These are phyloP conservation scores for Xylaria grammica DNA, from an alignment of 495 filamentous ascomycete species.

Conservation along the genomic window DNA sequence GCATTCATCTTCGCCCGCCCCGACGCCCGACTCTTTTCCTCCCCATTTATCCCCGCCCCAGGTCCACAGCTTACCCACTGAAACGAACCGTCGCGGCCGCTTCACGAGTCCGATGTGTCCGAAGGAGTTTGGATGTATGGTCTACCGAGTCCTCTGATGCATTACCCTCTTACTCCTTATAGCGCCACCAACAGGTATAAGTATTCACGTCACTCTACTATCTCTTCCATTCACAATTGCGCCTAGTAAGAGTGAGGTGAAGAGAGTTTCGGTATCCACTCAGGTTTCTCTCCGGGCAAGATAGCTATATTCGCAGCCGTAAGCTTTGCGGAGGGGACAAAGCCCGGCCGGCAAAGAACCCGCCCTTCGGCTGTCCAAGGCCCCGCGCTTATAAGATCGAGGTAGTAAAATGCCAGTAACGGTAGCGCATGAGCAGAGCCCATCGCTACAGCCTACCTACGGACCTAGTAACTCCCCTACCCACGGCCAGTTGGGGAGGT, in stretches of 20 bases:
- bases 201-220: no score
- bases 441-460: conserved; percentile 19
- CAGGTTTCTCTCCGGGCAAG: not conserved
- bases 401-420: conserved; percentile 5
- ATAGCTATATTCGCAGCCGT: no score
- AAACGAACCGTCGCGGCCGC: conserved; percentile 12
- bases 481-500: not conserved
- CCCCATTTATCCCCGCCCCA: conserved; percentile 6
- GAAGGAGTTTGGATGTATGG: not conserved
- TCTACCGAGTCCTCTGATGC: no score
- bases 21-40: conserved; percentile 2
- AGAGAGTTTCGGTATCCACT: not conserved
- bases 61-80: conserved; percentile 3
- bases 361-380: not conserved
- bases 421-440: conserved; percentile 28
- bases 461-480: conserved; percentile 12
- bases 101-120: conserved; percentile 2
- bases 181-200: not conserved
- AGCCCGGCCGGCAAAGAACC: not conserved
- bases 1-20: not conserved
- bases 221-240: not conserved
- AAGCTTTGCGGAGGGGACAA: not conserved
- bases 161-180: no score
- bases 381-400: not conserved
- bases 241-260: not conserved